Evolutionary conservation across 2,329 filamentous ascomycete species (phyloP).

Genomic region (Colletotrichum simmondsii): DNA sequence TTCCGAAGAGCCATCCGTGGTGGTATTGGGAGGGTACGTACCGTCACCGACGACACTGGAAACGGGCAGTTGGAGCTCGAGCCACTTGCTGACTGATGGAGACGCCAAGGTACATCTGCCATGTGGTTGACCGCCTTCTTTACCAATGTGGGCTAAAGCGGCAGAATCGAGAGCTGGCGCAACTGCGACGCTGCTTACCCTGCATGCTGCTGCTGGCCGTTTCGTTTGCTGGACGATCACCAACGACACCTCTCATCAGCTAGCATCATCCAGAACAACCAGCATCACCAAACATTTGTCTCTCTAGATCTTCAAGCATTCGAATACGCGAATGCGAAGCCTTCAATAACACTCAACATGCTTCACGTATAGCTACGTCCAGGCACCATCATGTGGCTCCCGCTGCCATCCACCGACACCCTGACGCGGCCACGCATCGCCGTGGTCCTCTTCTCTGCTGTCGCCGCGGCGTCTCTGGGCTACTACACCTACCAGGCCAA

Average conservation of each 20-base stretch:
- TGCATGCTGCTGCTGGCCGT: neutral
- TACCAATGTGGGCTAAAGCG: neutral
- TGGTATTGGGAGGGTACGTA: constrained; percentile 1
- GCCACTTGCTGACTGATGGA: constrained; percentile 18
- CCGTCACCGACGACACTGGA: neutral
- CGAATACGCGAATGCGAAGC: neutral
- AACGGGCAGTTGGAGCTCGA: neutral
- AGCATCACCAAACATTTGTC: neutral
- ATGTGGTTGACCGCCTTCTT: neutral
- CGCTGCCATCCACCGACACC: constrained; percentile 62
- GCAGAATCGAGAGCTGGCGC: constrained; percentile 27
- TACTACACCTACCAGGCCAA: constrained; percentile 65
- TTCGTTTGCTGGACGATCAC: neutral
- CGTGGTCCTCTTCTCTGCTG: constrained; percentile 65
- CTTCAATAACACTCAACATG: constrained; percentile 15
- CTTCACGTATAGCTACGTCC: constrained; percentile 26
- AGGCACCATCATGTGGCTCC: constrained; percentile 54
- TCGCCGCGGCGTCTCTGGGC: constrained; percentile 66
- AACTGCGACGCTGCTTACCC: constrained; percentile 9
- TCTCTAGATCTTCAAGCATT: neutral
- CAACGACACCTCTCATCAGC: neutral
- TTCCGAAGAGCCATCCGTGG: neutral
- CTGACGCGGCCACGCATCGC: constrained; percentile 65
- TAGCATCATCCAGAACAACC: neutral
- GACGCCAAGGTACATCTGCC: neutral